Evolutionary conservation across 2,329 filamentous ascomycete genomes (phyloP), one percentile per base, ranked within the genome.

Genomic region (Xylariaceae sp.): DNA sequence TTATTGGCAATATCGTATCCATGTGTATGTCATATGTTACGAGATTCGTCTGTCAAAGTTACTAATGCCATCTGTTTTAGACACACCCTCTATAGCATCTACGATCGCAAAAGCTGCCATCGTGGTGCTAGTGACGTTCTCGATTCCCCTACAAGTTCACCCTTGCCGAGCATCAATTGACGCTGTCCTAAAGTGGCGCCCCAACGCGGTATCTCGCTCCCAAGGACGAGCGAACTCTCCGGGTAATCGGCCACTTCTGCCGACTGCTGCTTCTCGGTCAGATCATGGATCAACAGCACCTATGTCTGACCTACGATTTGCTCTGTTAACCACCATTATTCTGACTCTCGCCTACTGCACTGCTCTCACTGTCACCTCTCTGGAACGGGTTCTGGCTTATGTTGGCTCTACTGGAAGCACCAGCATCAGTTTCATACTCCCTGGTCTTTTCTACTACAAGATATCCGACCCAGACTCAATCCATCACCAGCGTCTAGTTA

Each of bases 401-500:
- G 93, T 98, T 9, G 93, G 93, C 29, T 89, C 85, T 54, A 98
- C 93, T 0, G 93, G 93, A 39, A 91, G 85, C 38, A 98, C 93
- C 0, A 89, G 88, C 47, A 98, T 98, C 56, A 95, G 88, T 47
- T 98, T 98, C 62, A 97, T 98, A 51, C 75, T 98, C 0, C 93
- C 93, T 0, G 93, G 93, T 0, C 68, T 98, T 3, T 98, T 98
- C 64, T 98, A 97, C 66, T 98, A 97, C 69, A 97, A 97, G 66
- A 97, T 98, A 45, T 94, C 89, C 11, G 82, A 88, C 18, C 93
- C 93, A 0, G 85, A 95, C 41, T 91, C 87, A 34, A 77, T 83
- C 19, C 81, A 91, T 48, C 89, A 96, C 55, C 91, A 95, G 61
- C 80, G 85, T 12, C 71, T 97, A 9, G 72, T 89, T 48, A 97